phyloP scores from a whole-genome alignment of 495 filamentous ascomycete genomes.

The Talaromyces stipitatus region DNA sequence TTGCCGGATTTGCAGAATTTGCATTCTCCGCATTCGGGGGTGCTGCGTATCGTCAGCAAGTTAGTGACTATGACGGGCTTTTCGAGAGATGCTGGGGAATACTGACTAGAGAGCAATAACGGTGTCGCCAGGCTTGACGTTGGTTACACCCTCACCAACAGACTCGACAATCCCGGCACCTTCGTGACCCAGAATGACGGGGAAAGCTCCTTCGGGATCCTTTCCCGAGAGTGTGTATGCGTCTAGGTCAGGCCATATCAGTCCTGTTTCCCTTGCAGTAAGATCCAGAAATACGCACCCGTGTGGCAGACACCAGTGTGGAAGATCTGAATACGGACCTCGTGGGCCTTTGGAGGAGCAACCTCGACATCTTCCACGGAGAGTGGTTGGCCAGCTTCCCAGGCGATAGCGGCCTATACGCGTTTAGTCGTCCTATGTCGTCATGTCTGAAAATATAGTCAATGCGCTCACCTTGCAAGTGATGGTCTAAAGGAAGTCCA shows the following conservation, averaged over 20 bases:
- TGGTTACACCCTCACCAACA: slow-evolving; percentile 90
- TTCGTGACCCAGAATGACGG: slow-evolving; percentile 92
- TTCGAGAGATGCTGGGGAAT: not conserved
- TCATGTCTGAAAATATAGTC: not conserved
- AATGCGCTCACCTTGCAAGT: slow-evolving; percentile 56
- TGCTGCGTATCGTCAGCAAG: slow-evolving; percentile 43
- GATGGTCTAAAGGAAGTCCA: slow-evolving; percentile 49
- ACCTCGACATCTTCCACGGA: slow-evolving; percentile 90
- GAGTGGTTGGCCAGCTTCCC: slow-evolving; percentile 87
- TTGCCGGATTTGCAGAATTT: slow-evolving; percentile 99
- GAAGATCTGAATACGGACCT: slow-evolving; percentile 92
- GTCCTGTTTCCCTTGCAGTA: not conserved
- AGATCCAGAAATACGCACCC: slow-evolving; percentile 42
- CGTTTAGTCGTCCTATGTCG: not conserved
- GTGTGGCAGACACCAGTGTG: slow-evolving; percentile 99
- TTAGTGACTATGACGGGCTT: not conserved
- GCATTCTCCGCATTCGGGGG: slow-evolving; percentile 93
- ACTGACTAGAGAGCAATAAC: slow-evolving; percentile 91
- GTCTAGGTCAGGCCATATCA: slow-evolving; percentile 44
- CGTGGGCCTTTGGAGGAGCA: slow-evolving; percentile 80
- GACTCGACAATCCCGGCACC: slow-evolving; percentile 96
- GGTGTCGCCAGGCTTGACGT: slow-evolving; percentile 72
- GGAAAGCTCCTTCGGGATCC: slow-evolving; percentile 97
- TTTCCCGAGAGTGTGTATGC: slow-evolving; percentile 97
- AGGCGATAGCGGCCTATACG: slow-evolving; percentile 81